Percentiles rank a stretch among this genome's conserved stretches.
These are phyloP conservation scores for Septoria linicola DNA, from an alignment of 2,329 filamentous ascomycete species.

Conservation along the genomic window DNA sequence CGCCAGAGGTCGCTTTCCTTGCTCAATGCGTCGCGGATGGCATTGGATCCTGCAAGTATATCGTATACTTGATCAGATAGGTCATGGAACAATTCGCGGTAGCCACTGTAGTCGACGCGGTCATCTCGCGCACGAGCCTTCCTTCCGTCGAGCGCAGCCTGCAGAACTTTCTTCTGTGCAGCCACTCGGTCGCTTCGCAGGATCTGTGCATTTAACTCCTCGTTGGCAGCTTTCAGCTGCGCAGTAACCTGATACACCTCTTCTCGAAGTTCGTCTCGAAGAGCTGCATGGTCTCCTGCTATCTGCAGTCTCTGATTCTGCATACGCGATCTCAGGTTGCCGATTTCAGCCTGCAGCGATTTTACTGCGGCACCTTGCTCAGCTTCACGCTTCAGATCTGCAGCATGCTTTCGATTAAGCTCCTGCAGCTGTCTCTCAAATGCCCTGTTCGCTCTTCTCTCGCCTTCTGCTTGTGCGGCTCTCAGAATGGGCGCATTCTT, in stretches of 20 bases:
- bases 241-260: not conserved
- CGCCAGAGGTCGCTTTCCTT: slow-evolving; percentile 17
- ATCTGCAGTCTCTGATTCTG: slow-evolving; percentile 3
- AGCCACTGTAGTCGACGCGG: slow-evolving; percentile 18
- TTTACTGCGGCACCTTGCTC: no score
- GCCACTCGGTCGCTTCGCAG: slow-evolving; percentile 2
- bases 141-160: slow-evolving; percentile 6
- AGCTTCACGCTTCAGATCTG: not conserved
- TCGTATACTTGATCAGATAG: slow-evolving; percentile 6
- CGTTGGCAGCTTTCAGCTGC: not conserved
- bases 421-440: slow-evolving; percentile 5
- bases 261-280: not conserved
- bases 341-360: slow-evolving; percentile 1
- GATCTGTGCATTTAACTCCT: not conserved
- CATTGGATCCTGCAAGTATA: not conserved
- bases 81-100: slow-evolving; percentile 17
- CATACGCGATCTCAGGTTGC: not conserved
- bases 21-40: not conserved
- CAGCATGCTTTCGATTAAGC: not conserved
- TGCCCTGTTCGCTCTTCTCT: not conserved
- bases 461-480: slow-evolving; percentile 11
- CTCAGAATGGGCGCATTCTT: slow-evolving; percentile 10
- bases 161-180: not conserved
- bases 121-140: slow-evolving; percentile 8
- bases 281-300: not conserved